phyloP scores from a whole-genome alignment of 208 protist species.

The Porcisia hertigi region DNA sequence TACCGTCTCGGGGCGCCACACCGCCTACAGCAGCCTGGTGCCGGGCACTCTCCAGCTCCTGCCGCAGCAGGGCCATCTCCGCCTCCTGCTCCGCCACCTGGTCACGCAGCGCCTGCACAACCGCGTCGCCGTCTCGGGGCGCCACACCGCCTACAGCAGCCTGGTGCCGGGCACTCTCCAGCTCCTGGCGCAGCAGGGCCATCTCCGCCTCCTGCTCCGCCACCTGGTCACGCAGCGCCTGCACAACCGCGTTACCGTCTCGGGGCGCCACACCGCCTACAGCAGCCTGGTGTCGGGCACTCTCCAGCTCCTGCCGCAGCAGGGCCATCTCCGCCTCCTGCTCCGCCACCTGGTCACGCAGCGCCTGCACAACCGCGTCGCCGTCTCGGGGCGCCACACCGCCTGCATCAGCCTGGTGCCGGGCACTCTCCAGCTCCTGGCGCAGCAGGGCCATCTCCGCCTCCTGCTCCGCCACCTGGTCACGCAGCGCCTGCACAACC shows the following conservation, averaged over 20 bases:
- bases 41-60: neutral
- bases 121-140: neutral
- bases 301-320: conserved; percentile 3
- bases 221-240: neutral
- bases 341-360: neutral
- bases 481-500: conserved; percentile 9
- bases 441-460: conserved; percentile 8
- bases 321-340: conserved; percentile 3
- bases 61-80: neutral
- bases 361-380: neutral
- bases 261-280: neutral
- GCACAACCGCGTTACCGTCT: neutral
- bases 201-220: conserved; percentile 8
- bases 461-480: conserved; percentile 14
- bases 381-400: neutral
- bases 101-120: conserved; percentile 1
- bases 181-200: neutral
- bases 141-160: neutral
- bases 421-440: neutral
- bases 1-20: neutral
- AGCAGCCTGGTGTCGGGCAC: neutral
- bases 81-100: neutral
- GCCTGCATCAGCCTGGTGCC: neutral
- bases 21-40: neutral
- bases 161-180: neutral